These are phyloP conservation scores for Phytophthora syringae DNA, from an alignment of 352 stramenopile genomes.

Conservation along the genomic window DNA sequence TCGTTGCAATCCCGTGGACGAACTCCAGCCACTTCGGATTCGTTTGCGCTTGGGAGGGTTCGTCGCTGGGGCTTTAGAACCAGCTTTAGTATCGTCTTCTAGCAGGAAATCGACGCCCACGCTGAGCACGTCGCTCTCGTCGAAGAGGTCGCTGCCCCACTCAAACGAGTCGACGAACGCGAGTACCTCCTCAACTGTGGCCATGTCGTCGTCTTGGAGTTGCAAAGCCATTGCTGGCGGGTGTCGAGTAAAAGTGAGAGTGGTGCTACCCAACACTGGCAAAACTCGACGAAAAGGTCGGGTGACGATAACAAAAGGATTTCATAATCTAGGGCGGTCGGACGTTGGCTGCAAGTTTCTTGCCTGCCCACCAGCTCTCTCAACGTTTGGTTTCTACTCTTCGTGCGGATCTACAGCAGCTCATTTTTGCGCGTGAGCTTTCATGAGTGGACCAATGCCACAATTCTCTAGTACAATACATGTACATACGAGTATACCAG, in stretches of 20 bases:
- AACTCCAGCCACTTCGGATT: constrained; percentile 10
- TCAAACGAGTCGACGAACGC: constrained; percentile 26
- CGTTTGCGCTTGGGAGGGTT: constrained; percentile 1
- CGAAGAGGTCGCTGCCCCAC: constrained; percentile 3
- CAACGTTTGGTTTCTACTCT: neutral
- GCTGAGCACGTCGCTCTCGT: neutral
- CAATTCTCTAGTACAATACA: too few species aligned
- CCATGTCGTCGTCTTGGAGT: constrained; percentile 23
- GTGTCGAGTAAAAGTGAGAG: neutral
- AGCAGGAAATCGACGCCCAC: neutral
- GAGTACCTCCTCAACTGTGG: constrained; percentile 28
- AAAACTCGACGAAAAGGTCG: neutral
- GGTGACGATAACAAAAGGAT: neutral
- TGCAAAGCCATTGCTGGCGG: constrained; percentile 15
- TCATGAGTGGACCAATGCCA: neutral
- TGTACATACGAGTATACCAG: too few species aligned
- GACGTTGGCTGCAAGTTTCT: neutral
- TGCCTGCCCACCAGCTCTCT: neutral
- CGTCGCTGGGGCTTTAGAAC: neutral
- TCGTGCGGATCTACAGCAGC: neutral
- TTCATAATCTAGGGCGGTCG: neutral
- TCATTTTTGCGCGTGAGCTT: neutral
- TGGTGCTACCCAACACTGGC: neutral
- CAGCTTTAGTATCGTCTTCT: neutral
- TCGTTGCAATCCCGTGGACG: constrained; percentile 1